phyloP scores from a whole-genome alignment of 2,329 filamentous ascomycete species.

The Dactylellina drechsleri region DNA sequence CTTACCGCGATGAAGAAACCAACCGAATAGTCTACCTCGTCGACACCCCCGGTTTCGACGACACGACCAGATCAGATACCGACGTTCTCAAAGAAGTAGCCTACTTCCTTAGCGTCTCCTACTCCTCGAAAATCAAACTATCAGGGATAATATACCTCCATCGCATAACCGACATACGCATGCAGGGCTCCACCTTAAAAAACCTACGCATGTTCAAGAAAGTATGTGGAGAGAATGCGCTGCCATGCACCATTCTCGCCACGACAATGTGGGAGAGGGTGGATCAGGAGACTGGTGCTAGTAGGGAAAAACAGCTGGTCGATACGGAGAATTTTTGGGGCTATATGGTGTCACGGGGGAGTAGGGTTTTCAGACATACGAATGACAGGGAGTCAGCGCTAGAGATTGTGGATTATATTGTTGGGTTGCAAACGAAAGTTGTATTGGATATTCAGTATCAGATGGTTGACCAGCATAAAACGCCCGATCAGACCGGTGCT shows the following conservation, averaged over 20 bases:
- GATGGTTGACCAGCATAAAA: constrained; percentile 1
- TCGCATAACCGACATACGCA: background rate
- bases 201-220: background rate
- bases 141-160: constrained; percentile 5
- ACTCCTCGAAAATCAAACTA: background rate
- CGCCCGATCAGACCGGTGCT: constrained; percentile 5
- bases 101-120: background rate
- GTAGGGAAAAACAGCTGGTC: background rate
- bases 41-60: constrained; percentile 8
- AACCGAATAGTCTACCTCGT: constrained; percentile 3
- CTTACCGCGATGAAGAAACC: background rate
- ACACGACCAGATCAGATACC: background rate
- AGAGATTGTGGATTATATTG: background rate
- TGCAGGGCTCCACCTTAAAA: background rate
- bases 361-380: background rate
- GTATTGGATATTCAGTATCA: constrained; percentile 2
- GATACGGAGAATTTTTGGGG: constrained; percentile 2
- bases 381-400: background rate
- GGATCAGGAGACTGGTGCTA: background rate
- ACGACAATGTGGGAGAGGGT: background rate
- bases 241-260: background rate
- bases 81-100: constrained; percentile 7
- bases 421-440: background rate
- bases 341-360: background rate
- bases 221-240: background rate